These are phyloP conservation scores for Lecanicillium sp. DNA, from an alignment of 2,329 filamentous ascomycete genomes.

Conservation along the genomic window DNA sequence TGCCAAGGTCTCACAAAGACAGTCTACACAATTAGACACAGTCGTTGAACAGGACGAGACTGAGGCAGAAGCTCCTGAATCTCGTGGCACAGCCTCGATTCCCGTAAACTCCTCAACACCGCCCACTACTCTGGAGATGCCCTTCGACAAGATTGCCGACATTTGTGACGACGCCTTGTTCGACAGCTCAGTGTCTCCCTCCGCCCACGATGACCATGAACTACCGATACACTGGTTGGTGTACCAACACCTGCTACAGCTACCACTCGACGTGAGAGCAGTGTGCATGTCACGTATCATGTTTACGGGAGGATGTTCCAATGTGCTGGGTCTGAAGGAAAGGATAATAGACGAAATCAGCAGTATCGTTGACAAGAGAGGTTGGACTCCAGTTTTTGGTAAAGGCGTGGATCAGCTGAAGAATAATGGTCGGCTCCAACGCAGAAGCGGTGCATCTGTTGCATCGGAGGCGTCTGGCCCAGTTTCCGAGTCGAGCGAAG, in stretches of 20 bases:
- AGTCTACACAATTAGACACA: conserved; percentile 34
- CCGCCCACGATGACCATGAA: conserved; percentile 79
- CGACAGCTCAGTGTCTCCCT: conserved; percentile 38
- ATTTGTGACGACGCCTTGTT: conserved; percentile 74
- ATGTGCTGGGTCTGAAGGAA: conserved; percentile 69
- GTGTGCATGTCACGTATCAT: conserved; percentile 84
- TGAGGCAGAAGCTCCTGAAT: conserved; percentile 22
- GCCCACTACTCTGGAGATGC: conserved; percentile 52
- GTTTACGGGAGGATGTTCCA: conserved; percentile 74
- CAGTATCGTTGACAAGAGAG: conserved; percentile 55
- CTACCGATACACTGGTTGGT: conserved; percentile 68
- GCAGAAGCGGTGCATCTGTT: conserved; percentile 17
- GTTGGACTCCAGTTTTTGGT: conserved; percentile 72
- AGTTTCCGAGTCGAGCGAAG: conserved; percentile 16
- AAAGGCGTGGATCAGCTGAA: conserved; percentile 54
- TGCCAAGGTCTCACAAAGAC: conserved; percentile 23
- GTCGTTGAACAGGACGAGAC: conserved; percentile 52
- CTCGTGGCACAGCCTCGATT: conserved; percentile 24
- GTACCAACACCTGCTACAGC: conserved; percentile 64
- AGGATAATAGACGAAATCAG: conserved; percentile 71
- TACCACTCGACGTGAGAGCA: conserved; percentile 76
- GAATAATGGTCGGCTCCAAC: conserved; percentile 34
- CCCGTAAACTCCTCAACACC: conserved; percentile 39
- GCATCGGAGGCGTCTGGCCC: conserved; percentile 12
- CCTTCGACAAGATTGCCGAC: conserved; percentile 63